Evolutionary conservation across 176 grass and related monocot genomes (phyloP).

Genomic region (Musa acuminata): DNA sequence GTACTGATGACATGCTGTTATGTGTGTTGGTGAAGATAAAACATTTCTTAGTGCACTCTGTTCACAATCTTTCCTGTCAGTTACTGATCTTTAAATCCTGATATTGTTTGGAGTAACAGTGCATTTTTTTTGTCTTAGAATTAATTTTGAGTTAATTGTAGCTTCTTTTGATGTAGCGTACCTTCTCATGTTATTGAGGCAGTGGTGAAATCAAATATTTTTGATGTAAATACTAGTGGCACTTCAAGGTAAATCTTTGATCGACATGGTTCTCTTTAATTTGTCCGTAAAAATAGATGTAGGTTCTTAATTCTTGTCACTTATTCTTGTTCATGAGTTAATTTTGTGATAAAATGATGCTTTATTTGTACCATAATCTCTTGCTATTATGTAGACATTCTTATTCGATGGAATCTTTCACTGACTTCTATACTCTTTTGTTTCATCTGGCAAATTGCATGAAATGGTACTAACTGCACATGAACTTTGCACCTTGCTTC

Average conservation of each 20-base stretch:
- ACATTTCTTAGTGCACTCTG: neutral
- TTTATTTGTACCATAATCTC: neutral
- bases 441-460: too few relatives aligned
- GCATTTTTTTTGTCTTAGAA: neutral
- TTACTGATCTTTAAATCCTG: neutral
- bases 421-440: too few relatives aligned
- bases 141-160: neutral
- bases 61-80: neutral
- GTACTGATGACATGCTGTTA: too few relatives aligned
- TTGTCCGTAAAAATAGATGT: neutral
- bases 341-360: neutral
- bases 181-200: conserved; percentile 66
- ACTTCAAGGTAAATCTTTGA: conserved; percentile 39
- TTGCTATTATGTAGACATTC: too few relatives aligned
- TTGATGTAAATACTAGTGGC: conserved; percentile 42
- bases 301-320: neutral
- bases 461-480: too few relatives aligned
- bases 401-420: too few relatives aligned
- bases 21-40: too few relatives aligned
- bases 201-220: conserved; percentile 51
- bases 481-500: too few relatives aligned
- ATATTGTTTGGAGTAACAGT: neutral
- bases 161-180: conserved; percentile 38
- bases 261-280: neutral
- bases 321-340: neutral